Evolutionary conservation across 495 filamentous ascomycete species (phyloP).

Genomic region (Hypoxylon fuscum): DNA sequence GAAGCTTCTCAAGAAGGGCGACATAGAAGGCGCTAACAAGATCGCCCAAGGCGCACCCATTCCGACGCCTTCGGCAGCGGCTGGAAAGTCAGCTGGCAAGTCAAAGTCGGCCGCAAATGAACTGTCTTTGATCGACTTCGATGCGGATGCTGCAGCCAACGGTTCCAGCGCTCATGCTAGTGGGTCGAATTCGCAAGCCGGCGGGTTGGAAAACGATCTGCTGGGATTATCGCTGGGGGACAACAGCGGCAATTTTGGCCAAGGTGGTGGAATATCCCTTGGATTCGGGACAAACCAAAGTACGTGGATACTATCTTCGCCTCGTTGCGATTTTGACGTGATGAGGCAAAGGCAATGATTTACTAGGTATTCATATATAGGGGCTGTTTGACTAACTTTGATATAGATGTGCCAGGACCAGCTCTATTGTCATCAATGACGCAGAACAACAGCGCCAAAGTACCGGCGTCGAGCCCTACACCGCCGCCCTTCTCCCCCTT

Average conservation of each 20-base stretch:
- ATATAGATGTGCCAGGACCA: slow-evolving; percentile 67
- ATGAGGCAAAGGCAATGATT: background rate
- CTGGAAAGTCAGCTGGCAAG: slow-evolving; percentile 74
- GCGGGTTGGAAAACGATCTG: slow-evolving; percentile 62
- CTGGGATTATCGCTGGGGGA: slow-evolving; percentile 62
- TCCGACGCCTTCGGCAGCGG: slow-evolving; percentile 56
- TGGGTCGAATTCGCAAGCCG: slow-evolving; percentile 46
- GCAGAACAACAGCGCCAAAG: slow-evolving; percentile 63
- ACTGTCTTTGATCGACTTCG: slow-evolving; percentile 92
- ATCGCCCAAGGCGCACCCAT: slow-evolving; percentile 86
- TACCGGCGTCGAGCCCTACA: slow-evolving; percentile 48
- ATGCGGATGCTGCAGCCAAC: slow-evolving; percentile 71
- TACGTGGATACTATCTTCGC: slow-evolving; percentile 42
- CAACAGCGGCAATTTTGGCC: slow-evolving; percentile 61
- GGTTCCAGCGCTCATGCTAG: slow-evolving; percentile 51
- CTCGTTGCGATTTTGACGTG: background rate
- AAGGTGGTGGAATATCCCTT: slow-evolving; percentile 85
- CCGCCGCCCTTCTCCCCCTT: slow-evolving; percentile 69
- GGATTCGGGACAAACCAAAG: slow-evolving; percentile 77
- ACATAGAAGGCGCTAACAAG: slow-evolving; percentile 84
- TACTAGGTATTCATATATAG: background rate
- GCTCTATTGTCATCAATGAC: slow-evolving; percentile 71
- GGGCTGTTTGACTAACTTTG: slow-evolving; percentile 17
- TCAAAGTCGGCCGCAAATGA: slow-evolving; percentile 82
- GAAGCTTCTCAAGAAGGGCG: slow-evolving; percentile 91